Evolutionary conservation across 2,329 filamentous ascomycete species (phyloP), one percentile per base, ranked within the genome.

Genomic region (Fusarium caatingaense): DNA sequence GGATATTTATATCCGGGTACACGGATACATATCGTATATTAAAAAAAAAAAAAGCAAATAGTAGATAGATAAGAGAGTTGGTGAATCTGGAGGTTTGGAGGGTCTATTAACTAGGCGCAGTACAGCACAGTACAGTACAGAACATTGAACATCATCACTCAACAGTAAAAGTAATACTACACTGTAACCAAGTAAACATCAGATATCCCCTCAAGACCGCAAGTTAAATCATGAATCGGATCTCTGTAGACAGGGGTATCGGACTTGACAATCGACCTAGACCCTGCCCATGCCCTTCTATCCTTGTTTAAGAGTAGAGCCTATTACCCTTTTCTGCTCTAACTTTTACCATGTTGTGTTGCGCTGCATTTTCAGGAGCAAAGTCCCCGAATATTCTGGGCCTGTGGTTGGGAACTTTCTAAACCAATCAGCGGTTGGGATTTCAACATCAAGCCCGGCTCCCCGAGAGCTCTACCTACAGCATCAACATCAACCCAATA

Each of bases 331-430:
- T 63, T 25, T 58, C 34, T 28, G 25, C 32, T 18, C 27, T 20
- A 20, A 41, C 23, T 27, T 41, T n/a, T 27, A 23, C 23, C 7
- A 41, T 25, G n/a, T 21, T 51, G 15, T 32, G 23, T 48, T 66
- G 9, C 47, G 42, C 28, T 49, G 21, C 37, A 49, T n/a, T 25
- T 47, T 7, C 10, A 21, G 41, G 47, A 49, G 30, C 54, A 60
- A 64, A 71, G 55, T 59, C 55, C 64, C 58, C 56, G 45, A 42
- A 48, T 11, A 34, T 20, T 30, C 20, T 42, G 42, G 32, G 13
- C 20, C 40, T 21, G 50, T 13, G 15, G n/a, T 25, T 50, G 44
- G 73, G 75, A 78, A 77, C 76, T 77, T 78, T 77, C 41, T 69
- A 48, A n/a, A 50, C 76, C 76, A 78, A 78, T 77, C 69, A 75